Evolutionary conservation across 2,329 filamentous ascomycete species (phyloP).

Genomic region (Alternaria ethzedia): DNA sequence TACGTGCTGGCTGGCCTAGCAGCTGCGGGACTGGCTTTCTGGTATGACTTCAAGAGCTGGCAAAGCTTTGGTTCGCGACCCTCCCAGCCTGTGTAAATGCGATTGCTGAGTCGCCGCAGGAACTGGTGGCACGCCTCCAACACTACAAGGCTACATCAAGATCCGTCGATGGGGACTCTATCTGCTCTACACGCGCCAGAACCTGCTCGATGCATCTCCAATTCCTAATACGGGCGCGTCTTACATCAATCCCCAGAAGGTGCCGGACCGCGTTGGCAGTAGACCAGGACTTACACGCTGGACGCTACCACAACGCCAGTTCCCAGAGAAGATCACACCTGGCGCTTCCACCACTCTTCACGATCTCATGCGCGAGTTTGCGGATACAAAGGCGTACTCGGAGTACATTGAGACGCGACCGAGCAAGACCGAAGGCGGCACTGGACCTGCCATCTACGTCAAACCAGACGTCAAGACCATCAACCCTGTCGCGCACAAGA

Average conservation of each 20-base stretch:
- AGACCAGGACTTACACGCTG: conserved; percentile 34
- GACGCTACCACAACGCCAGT: conserved; percentile 42
- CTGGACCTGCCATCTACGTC: conserved; percentile 41
- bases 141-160: conserved; percentile 37
- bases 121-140: conserved; percentile 42
- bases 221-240: conserved; percentile 30
- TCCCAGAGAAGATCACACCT: conserved; percentile 27
- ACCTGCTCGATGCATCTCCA: conserved; percentile 32
- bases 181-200: conserved; percentile 30
- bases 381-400: conserved; percentile 22
- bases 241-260: conserved; percentile 30
- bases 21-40: conserved; percentile 21
- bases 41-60: conserved; percentile 35
- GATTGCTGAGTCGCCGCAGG: conserved; percentile 22
- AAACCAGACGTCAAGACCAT: conserved; percentile 30
- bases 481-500: conserved; percentile 37
- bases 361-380: conserved; percentile 31
- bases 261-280: conserved; percentile 26
- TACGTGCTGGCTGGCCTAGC: conserved; percentile 19
- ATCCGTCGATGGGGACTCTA: conserved; percentile 40
- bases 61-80: conserved; percentile 21
- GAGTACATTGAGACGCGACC: conserved; percentile 27
- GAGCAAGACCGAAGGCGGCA: conserved; percentile 42
- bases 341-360: conserved; percentile 22
- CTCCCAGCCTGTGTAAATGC: background rate